Evolutionary conservation across 495 filamentous ascomycete genomes (phyloP), one percentile per base, ranked within the genome.

Genomic region (Talaromyces nanjingensis): DNA sequence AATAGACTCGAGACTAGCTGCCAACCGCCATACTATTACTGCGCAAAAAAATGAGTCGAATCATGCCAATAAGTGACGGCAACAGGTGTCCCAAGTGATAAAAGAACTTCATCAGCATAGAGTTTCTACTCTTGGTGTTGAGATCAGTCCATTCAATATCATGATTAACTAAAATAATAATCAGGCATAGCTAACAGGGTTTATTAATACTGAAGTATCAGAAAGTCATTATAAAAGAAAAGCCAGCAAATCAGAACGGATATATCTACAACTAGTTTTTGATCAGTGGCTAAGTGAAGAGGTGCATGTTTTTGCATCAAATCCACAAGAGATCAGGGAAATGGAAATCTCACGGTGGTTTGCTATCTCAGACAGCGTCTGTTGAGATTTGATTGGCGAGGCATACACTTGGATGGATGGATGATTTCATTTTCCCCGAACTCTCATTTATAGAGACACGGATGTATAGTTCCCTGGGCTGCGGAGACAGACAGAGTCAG

Each of bases 101-200:
- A 55, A 29, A 55, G 53, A 55, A 55, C 53, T 55, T 24, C 53
- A 14, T 29, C 53, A 29, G 20, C 53, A 55, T 55, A 22, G 53
- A 55, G 53, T 55, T 55, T 55, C 53, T 55, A 29, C 53, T 55
- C 53, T 55, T 55, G 20, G 53, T 25, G 9, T 55, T 55, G 53
- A 55, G 27, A 55, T 55, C 11, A 55, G 25, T 29, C 53, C 53
- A 55, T 55, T 55, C 25, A 20, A 55, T 55, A 55, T 55, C 53
- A 55, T 55, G n/a, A 55, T 55, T 55, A 6, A 55, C 53, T 22
- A n/a, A 22, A 55, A 55, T 29, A 7, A 55, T 55, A 29, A 27
- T 55, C 22, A 55, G 27, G 53, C 53, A 55, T 55, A 22, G 53
- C 25, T 55, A 22, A 55, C 53, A n/a, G 53, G 20, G 12, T 55